These are phyloP conservation scores for Ceratocystis cacaofunesta DNA, from an alignment of 2,329 filamentous ascomycete species.

Conservation along the genomic window DNA sequence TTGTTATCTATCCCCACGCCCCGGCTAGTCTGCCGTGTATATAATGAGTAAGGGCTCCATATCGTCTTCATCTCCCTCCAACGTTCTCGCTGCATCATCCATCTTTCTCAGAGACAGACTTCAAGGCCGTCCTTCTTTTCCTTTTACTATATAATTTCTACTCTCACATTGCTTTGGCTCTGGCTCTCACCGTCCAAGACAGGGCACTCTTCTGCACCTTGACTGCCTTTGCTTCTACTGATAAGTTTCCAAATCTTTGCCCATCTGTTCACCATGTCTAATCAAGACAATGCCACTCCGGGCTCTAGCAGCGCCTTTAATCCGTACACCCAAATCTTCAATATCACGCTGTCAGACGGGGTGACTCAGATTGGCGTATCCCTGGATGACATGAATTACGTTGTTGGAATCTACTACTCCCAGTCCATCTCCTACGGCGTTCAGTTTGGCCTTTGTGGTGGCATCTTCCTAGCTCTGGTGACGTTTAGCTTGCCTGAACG, in stretches of 20 bases:
- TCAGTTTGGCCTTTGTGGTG: slow-evolving; percentile 53
- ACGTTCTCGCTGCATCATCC: neutral
- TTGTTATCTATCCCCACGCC: neutral
- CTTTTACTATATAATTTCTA: no score
- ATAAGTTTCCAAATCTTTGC: neutral
- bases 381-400: slow-evolving; percentile 22
- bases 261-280: neutral
- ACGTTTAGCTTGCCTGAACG: slow-evolving; percentile 52
- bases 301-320: neutral
- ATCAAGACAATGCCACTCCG: neutral
- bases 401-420: slow-evolving; percentile 24
- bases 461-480: slow-evolving; percentile 51
- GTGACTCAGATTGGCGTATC: neutral
- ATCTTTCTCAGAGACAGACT: neutral
- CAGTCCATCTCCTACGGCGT: slow-evolving; percentile 48
- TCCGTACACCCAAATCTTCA: slow-evolving; percentile 3
- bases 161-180: no score
- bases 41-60: neutral
- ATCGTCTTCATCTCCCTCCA: neutral
- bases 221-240: no score
- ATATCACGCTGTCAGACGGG: neutral
- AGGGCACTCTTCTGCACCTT: no score
- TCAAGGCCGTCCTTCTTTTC: neutral
- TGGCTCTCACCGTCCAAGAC: no score
- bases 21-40: neutral